phyloP scores from a whole-genome alignment of 2,329 filamentous ascomycete species.

The Sarocladium oryzae region DNA sequence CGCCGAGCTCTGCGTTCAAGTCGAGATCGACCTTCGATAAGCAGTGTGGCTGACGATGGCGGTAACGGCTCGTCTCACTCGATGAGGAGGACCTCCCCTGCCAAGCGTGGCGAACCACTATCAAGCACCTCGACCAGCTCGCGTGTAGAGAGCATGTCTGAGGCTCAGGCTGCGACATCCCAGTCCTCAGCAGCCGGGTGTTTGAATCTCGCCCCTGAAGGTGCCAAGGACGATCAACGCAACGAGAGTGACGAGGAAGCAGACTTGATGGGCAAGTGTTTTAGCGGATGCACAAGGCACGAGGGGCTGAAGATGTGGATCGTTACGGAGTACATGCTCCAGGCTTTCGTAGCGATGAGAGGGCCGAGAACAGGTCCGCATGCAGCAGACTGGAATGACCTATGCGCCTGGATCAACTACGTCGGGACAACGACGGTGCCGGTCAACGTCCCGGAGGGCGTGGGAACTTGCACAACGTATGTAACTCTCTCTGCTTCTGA shows the following conservation, averaged over 20 bases:
- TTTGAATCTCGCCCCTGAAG: neutral
- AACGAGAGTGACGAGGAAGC: neutral
- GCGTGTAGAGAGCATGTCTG: neutral
- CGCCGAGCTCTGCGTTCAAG: neutral
- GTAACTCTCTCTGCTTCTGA: neutral
- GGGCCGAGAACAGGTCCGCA: slow-evolving; percentile 16
- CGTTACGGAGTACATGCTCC: slow-evolving; percentile 20
- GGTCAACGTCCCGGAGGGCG: neutral
- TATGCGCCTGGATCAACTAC: slow-evolving; percentile 21
- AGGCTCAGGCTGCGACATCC: neutral
- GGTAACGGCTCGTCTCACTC: neutral
- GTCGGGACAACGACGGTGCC: neutral
- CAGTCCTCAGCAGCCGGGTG: neutral
- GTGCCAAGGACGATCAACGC: neutral
- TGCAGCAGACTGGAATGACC: slow-evolving; percentile 16
- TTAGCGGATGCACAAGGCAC: slow-evolving; percentile 6
- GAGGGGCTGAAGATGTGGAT: slow-evolving; percentile 14
- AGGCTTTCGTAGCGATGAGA: slow-evolving; percentile 27
- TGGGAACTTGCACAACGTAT: neutral
- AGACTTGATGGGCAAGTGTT: neutral
- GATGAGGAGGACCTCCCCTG: neutral
- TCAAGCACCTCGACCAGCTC: neutral
- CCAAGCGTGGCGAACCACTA: too few species aligned
- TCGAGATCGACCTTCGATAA: neutral
- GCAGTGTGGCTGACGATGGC: neutral